Base-by-base conservation (phyloP, 2,329 filamentous ascomycete species). In the Furcasterigmium furcatum region DNA sequence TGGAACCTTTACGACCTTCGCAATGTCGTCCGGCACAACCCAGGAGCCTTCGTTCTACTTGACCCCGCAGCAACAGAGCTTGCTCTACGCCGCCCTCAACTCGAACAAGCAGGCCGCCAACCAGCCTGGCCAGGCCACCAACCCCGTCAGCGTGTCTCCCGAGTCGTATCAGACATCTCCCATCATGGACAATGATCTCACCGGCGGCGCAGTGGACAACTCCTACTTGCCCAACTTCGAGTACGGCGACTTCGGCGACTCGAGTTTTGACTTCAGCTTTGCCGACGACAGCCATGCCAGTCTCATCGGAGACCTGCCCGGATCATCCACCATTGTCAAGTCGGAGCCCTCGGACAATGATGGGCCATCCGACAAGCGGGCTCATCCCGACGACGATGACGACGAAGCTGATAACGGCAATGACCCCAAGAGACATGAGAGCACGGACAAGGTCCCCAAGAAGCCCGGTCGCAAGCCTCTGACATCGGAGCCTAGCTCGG, bases 391-490 rank as follows among this genome's bases (percentile, higher is more conserved):
- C 41, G 81, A 84, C 25, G 81, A 87, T 14, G 81, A 87, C 12
- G 83, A 83, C 2, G 85, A 87, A 6, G 87, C 78, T n/a, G 64
- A 68, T 22, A 61, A 59, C 16, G 67, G 71, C 45, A 70, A 70
- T 36, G 69, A 70, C 14, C 67, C 74, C 47, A 94, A 91, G 73
- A 81, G 90, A 53, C 82, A 88, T 49, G 91, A 95, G 67, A 82
- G 85, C 47, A 84, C 90, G 46, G 89, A 91, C 38, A 96, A 94
- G 69, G 77, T 85, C 36, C 82, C 89, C 20, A 97, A 97, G 81
- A 99, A 97, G 71, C 92, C 94, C 5, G 94, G 94, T 42, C 83
- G 94, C 52, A 99, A 99, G 75, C 94, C 92, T 18, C 76, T 97
- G 58, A 97, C 90, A 40, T 95, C 89, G 19, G 94, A 97, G 67